Conservation (phyloP, 23 red algal genomes). For the Gracilariopsis chorda region DNA sequence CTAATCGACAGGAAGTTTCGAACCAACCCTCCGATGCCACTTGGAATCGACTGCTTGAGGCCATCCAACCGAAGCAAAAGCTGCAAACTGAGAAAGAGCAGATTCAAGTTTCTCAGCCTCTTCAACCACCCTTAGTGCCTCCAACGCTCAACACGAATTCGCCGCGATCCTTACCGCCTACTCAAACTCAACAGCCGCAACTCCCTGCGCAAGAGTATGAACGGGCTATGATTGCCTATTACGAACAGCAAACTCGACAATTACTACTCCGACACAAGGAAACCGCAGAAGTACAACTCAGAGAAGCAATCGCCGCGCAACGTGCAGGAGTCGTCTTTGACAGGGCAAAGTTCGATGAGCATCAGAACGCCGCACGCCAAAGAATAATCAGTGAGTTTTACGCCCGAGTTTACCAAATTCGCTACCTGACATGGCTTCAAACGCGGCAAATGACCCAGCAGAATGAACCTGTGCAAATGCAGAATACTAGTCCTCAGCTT, state of each 20-base stretch:
- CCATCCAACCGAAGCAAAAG: not conserved
- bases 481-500: not conserved
- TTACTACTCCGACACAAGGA: slow-evolving; percentile 18
- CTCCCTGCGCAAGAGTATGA: slow-evolving; percentile 22
- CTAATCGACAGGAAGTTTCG: not conserved
- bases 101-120: not conserved
- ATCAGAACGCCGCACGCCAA: slow-evolving; percentile 47
- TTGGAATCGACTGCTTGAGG: not conserved
- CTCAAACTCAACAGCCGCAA: not conserved
- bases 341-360: slow-evolving; percentile 43
- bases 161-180: not conserved
- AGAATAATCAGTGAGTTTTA: slow-evolving; percentile 36
- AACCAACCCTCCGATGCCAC: not conserved
- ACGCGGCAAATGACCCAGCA: slow-evolving; percentile 15
- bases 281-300: slow-evolving; percentile 12
- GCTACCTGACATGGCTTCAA: slow-evolving; percentile 13
- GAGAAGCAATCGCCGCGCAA: slow-evolving; percentile 41
- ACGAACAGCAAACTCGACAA: slow-evolving; percentile 39
- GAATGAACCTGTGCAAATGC: not conserved
- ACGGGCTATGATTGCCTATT: slow-evolving; percentile 31
- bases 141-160: not conserved
- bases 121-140: not conserved
- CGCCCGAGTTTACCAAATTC: slow-evolving; percentile 19
- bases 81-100: not conserved
- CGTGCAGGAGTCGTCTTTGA: slow-evolving; percentile 52